Base-by-base conservation (phyloP, 192 early-diverging fungal species). In the Coemansia sp. region DNA sequence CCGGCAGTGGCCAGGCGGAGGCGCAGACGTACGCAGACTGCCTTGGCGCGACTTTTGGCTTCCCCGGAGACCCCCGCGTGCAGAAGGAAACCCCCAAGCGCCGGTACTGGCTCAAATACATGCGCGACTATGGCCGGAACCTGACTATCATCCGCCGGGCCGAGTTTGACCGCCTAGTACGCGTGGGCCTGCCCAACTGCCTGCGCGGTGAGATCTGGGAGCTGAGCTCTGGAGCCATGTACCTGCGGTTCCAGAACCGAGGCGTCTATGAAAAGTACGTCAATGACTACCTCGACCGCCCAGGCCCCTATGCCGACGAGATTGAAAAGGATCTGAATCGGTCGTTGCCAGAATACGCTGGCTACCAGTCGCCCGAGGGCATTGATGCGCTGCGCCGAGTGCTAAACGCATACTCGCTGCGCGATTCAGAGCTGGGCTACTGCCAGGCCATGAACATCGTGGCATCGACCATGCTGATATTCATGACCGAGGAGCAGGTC, bases 371-470 rank as follows among this genome's bases (percentile, higher is more conserved):
- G 1, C 83, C 85, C 17, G 87, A 98, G 70, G 97, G 97, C 0
- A 97, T 99, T 48, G 85, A 93, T 37, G 87, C 92, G 4, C 80
- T 99, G 40, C 88, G 97, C n/a, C 87, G 94, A 17, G 95, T 98
- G 22, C 78, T 99, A 38, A 90, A 88, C 55, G 89, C 90, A 2
- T 93, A 93, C 64, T 83, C 91, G 17, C 87, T 88, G 85, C 88
- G 86, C 56, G 86, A 92, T 58, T 84, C 91, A 0, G 93, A 96
- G 70, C 86, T 99, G 18, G 97, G 97, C n/a, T 99, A 99, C 76
- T 99, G 97, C 74, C 97, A 99, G 71, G 95, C 97, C 3, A 99
- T 99, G 97, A 99, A 99, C 74, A 95, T 99, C 82, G 90, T 99
- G 1, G 93, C 94, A 40, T 93, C 91, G 26, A 91, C 95, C 0